These are phyloP conservation scores for Backusella australiensis DNA, from an alignment of 192 early-diverging fungal genomes.

Conservation along the genomic window DNA sequence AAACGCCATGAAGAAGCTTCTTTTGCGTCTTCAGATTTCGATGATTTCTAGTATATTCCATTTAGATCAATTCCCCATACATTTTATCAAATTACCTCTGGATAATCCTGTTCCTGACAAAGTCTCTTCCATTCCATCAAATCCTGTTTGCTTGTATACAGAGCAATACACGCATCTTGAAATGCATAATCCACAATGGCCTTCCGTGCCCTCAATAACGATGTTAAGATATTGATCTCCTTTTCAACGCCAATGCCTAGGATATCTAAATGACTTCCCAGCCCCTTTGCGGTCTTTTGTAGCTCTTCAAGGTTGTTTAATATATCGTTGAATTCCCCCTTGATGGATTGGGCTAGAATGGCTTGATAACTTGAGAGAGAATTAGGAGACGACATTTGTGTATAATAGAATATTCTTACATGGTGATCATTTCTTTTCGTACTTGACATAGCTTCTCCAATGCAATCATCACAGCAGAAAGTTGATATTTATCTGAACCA, in stretches of 20 bases:
- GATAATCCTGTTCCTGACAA: constrained; percentile 44
- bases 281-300: neutral
- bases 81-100: constrained; percentile 26
- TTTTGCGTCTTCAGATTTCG: constrained; percentile 20
- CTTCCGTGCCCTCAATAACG: constrained; percentile 30
- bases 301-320: constrained; percentile 30
- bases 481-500: neutral
- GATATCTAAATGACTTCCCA: constrained; percentile 21
- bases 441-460: constrained; percentile 19
- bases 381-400: neutral
- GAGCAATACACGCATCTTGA: constrained; percentile 41
- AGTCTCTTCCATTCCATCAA: constrained; percentile 43
- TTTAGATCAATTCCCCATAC: neutral
- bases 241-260: constrained; percentile 38
- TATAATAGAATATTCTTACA: constrained; percentile 7
- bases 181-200: constrained; percentile 46
- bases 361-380: constrained; percentile 31
- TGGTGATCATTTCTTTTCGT: constrained; percentile 25
- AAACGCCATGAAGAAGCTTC: constrained; percentile 1
- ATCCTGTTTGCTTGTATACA: constrained; percentile 33
- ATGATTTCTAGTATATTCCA: constrained; percentile 17
- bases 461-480: neutral
- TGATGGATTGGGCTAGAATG: constrained; percentile 33
- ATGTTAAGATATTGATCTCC: constrained; percentile 38
- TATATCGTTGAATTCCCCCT: constrained; percentile 25